Evolutionary conservation across 208 protist species (phyloP).

Genomic region (Leptomonas pyrrhocoris): DNA sequence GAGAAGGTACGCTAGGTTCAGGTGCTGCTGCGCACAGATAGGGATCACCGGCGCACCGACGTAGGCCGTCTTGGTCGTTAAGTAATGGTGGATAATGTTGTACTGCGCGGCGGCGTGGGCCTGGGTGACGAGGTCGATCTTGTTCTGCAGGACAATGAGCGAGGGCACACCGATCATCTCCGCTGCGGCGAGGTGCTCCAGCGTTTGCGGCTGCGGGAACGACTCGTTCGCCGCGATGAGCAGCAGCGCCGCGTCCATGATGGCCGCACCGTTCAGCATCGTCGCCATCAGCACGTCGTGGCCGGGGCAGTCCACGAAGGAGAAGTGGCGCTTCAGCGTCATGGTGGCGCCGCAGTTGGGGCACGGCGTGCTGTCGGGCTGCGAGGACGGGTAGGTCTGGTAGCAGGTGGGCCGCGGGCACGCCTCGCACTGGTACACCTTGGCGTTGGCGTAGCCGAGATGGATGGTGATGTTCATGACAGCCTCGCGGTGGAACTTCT

Average conservation of each 20-base stretch:
- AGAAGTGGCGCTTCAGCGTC: conserved; percentile 95
- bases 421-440: conserved; percentile 93
- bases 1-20: conserved; percentile 98
- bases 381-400: conserved; percentile 85
- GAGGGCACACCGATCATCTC: conserved; percentile 99
- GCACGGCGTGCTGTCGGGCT: conserved; percentile 90
- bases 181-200: conserved; percentile 97
- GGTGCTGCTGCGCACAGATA: conserved; percentile 98
- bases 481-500: conserved; percentile 99
- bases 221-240: no score
- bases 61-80: conserved; percentile 84
- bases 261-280: conserved; percentile 99
- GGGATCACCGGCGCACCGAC: conserved; percentile 98
- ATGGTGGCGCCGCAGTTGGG: conserved; percentile 67
- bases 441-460: conserved; percentile 99
- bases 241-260: conserved; percentile 99
- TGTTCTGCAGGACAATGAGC: conserved; percentile 99
- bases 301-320: conserved; percentile 99
- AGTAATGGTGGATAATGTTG: conserved; percentile 92
- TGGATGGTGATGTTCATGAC: conserved; percentile 99
- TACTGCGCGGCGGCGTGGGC: conserved; percentile 95
- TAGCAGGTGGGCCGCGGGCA: conserved; percentile 95
- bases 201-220: conserved; percentile 97
- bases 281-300: conserved; percentile 99
- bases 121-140: conserved; percentile 99